Conservation (phyloP, 306 rosid genomes). For the Cyclanthera cordifolia region DNA sequence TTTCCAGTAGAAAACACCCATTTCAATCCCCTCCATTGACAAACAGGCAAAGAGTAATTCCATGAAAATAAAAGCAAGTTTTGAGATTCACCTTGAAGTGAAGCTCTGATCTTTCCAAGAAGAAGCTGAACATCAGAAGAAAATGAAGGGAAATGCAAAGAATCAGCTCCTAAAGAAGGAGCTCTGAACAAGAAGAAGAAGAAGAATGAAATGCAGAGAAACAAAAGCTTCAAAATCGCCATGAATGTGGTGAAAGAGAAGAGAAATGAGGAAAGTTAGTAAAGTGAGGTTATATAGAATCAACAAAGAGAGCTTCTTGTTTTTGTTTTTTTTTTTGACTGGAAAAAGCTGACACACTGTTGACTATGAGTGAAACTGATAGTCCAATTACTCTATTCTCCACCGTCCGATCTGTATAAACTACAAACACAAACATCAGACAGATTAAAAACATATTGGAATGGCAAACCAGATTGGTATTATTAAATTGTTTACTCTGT, state of each 20-base stretch:
- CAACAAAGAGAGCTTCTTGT: neutral
- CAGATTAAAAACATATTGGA: conserved; percentile 7
- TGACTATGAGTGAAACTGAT: conserved; percentile 15
- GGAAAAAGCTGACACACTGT: conserved; percentile 17
- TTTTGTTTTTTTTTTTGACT: neutral
- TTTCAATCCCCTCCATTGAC: conserved; percentile 96
- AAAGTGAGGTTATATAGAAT: conserved; percentile 7
- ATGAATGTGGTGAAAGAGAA: conserved; percentile 7
- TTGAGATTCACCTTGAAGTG: conserved; percentile 55
- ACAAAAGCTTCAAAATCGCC: conserved; percentile 15
- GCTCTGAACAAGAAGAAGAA: conserved; percentile 17
- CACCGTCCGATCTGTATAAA: conserved; percentile 9
- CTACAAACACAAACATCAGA: conserved; percentile 2
- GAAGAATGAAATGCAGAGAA: conserved; percentile 28
- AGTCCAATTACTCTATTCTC: conserved; percentile 1
- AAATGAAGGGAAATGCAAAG: conserved; percentile 20
- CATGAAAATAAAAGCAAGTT: conserved; percentile 69
- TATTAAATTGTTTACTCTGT: neutral
- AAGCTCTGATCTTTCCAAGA: conserved; percentile 51
- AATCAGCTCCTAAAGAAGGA: conserved; percentile 2
- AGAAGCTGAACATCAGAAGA: conserved; percentile 67
- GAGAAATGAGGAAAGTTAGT: conserved; percentile 10
- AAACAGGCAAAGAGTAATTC: conserved; percentile 61
- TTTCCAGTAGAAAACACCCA: conserved; percentile 69
- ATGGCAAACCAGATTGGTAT: neutral